Evolutionary conservation across 129 eudicot genomes (phyloP), one percentile per base, ranked within the genome.

Genomic region (Artemisia argyi): DNA sequence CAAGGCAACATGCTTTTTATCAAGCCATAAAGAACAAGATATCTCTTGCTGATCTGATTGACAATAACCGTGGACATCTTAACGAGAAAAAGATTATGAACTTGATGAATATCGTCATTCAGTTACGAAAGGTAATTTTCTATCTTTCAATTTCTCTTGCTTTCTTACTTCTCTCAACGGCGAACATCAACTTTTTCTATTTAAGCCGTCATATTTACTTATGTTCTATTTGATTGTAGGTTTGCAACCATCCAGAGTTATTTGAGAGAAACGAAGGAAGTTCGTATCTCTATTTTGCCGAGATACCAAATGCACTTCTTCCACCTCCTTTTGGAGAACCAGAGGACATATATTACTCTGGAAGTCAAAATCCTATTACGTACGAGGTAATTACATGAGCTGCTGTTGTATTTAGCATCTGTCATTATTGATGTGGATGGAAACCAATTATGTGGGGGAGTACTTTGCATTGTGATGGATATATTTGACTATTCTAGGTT

Each of bases 191-290:
- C 62, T 57, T 57, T 57, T 57, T 19, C 62, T 57, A 18, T 26
- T 26, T 57, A 57, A 57, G 50, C 52, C 71, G 7, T 52, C 28
- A 61, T 39, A 13, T 62, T 55, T 13, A 39, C 26, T 49, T 58
- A 15, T 69, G 5, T 73, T 47, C 20, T 32, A 49, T 80, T 67
- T 75, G 77, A 52, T 83, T 73, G 28, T 79, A 94, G 99, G 99
- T 94, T 28, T 94, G 99, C 80, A 94, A 94, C 75, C 99, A 94
- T 90, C 99, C 99, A 48, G 99, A 94, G 74, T 83, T 94, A 67
- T 94, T 94, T 77, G 99, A 94, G 83, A 94, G 99, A 86, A 94
- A 94, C 74, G 99, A 94, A 80, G 99, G 99, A 71, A 94, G 84
- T 75, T 35, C 97, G n/a, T 94, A 90, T 77, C 77, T 90, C 19